Base-by-base conservation (phyloP, 176 grass and related monocot species). In the Rhipidocladum racemiflorum region DNA sequence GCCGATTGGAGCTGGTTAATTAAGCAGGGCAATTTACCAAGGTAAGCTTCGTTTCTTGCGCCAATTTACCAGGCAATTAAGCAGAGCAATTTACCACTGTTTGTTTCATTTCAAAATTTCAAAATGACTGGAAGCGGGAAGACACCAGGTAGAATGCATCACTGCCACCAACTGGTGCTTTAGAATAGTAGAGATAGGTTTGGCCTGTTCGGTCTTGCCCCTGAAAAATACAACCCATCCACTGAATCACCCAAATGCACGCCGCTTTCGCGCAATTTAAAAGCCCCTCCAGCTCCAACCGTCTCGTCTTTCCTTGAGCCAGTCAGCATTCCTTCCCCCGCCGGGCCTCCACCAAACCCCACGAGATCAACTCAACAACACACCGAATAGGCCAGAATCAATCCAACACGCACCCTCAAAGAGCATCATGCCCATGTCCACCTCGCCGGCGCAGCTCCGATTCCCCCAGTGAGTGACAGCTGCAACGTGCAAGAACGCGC, bases 321-420 rank as follows among this genome's bases (percentile, higher is more conserved):
- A n/a, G 65, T 91, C 80, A 69, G 49, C 29, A 16, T 71, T 7
- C 63, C 81, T 70, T 70, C 28, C 5, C 72, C 56, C 54, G 35
- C 82, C 70, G 77, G 34, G 36, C 81, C 62, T 27, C 64, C 77
- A 81, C 83, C 77, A 27, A 80, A 84, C 62, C 61, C 59, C 49
- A 67, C 61, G 53, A 82, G 65, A 63, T 61, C 80, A 61, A 42
- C 35, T 29, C 61, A 36, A 27, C 10, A 12, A 9, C 49, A 20
- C 61, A 15, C 28, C 2, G 11, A 76, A 77, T 4, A 23, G 9
- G 34, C 54, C 49, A 38, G 77, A 65, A 90, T 86, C 72, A 70
- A 57, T 9, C 25, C 21, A 16, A 17, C 25, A 39, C 76, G 20
- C 72, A 14, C 23, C 63, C 27, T 4, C 18, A 5, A 34, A 66